phyloP scores from a whole-genome alignment of 805 yeast genomes.

The Candida krabiensis region DNA sequence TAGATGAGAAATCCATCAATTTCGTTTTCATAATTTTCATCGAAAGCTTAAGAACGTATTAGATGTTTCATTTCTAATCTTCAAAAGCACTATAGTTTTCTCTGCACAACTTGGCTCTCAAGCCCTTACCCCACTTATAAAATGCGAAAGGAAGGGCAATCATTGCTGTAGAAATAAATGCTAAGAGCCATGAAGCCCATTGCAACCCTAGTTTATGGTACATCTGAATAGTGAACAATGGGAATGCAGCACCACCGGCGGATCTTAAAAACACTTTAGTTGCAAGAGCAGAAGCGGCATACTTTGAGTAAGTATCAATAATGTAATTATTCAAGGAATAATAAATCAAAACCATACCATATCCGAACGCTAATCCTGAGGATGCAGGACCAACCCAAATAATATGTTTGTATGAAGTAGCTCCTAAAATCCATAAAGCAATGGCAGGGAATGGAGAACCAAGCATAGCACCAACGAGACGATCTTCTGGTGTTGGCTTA shows the following conservation, averaged over 20 bases:
- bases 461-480: conserved; percentile 77
- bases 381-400: conserved; percentile 68
- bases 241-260: conserved; percentile 87
- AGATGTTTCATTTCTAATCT: conserved; percentile 3
- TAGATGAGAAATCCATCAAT: too few species aligned
- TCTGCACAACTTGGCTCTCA: conserved; percentile 66
- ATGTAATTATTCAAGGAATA: conserved; percentile 73
- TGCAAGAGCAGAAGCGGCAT: conserved; percentile 78
- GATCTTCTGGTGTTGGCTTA: conserved; percentile 74
- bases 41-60: neutral
- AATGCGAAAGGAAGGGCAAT: conserved; percentile 69
- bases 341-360: conserved; percentile 60
- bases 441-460: conserved; percentile 83
- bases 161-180: conserved; percentile 78
- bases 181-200: conserved; percentile 81
- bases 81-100: conserved; percentile 52
- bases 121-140: conserved; percentile 60
- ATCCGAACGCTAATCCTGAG: conserved; percentile 59
- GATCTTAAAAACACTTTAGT: conserved; percentile 78
- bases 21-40: too few species aligned
- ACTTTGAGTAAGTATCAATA: conserved; percentile 84
- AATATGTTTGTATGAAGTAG: conserved; percentile 66
- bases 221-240: conserved; percentile 80
- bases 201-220: conserved; percentile 69
- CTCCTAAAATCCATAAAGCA: conserved; percentile 78